Conservation (phyloP, 2,329 filamentous ascomycete genomes). For the Fusarium subtropicale region DNA sequence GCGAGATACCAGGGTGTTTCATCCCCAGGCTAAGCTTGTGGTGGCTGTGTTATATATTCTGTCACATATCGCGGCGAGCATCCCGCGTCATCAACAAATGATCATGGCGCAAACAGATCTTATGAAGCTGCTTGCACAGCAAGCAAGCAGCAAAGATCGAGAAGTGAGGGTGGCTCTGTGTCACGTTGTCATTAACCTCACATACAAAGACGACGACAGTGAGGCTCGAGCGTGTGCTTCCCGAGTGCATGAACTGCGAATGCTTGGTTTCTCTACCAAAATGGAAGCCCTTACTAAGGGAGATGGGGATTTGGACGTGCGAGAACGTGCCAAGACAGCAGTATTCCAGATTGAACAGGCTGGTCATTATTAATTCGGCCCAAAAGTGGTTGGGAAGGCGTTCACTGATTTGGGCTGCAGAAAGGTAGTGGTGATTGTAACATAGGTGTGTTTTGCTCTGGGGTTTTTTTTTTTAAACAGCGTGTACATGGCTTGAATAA, state of each 20-base stretch:
- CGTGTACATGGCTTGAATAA: not conserved
- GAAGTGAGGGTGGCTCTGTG: slow-evolving; percentile 83
- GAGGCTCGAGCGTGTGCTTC: slow-evolving; percentile 74
- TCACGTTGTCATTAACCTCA: slow-evolving; percentile 87
- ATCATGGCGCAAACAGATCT: slow-evolving; percentile 82
- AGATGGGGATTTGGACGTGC: slow-evolving; percentile 83
- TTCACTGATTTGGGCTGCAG: not conserved
- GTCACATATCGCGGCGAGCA: slow-evolving; percentile 87
- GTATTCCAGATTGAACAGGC: slow-evolving; percentile 74
- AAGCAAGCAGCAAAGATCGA: slow-evolving; percentile 78
- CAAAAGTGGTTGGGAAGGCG: not conserved
- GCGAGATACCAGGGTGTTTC: slow-evolving; percentile 62
- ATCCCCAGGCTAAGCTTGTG: slow-evolving; percentile 76
- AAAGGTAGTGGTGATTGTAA: not conserved
- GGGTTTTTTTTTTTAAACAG: not conserved
- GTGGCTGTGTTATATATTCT: slow-evolving; percentile 83
- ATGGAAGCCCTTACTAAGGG: slow-evolving; percentile 70
- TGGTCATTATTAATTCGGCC: slow-evolving; percentile 25
- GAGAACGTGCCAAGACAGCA: slow-evolving; percentile 85
- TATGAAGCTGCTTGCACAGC: slow-evolving; percentile 76
- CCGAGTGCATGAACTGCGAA: slow-evolving; percentile 75
- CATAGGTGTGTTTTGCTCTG: not conserved
- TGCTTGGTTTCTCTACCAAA: slow-evolving; percentile 76
- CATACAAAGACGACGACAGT: slow-evolving; percentile 79
- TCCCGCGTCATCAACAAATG: slow-evolving; percentile 80